phyloP scores from a whole-genome alignment of 768 basidiomycete genomes.

The Collybia mongolica region DNA sequence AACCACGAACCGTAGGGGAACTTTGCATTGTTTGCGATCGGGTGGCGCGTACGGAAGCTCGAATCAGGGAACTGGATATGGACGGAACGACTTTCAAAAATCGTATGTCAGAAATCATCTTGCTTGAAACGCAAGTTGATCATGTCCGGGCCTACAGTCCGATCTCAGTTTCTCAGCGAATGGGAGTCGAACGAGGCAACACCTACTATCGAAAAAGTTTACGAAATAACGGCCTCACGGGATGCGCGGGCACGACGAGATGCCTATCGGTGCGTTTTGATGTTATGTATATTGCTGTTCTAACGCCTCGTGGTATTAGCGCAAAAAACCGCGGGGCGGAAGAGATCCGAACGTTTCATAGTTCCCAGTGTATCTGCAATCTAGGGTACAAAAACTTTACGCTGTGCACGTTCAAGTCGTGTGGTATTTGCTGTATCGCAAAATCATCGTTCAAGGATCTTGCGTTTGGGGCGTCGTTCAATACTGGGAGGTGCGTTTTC shows the following conservation, averaged over 20 bases:
- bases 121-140: constrained; percentile 11
- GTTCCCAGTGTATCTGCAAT: constrained; percentile 68
- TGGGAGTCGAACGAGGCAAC: constrained; percentile 42
- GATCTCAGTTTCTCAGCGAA: constrained; percentile 51
- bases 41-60: constrained; percentile 36
- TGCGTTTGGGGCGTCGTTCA: constrained; percentile 52
- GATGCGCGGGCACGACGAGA: constrained; percentile 46
- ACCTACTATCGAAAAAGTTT: constrained; percentile 54
- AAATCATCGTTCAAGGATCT: constrained; percentile 57
- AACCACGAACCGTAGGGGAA: constrained; percentile 45
- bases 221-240: constrained; percentile 46
- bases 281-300: not conserved
- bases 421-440: constrained; percentile 61
- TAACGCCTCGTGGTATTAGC: constrained; percentile 19
- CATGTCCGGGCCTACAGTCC: constrained; percentile 28
- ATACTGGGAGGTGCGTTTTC: constrained; percentile 51
- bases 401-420: constrained; percentile 59
- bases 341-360: constrained; percentile 60
- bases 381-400: constrained; percentile 51
- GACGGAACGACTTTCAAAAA: constrained; percentile 50
- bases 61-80: constrained; percentile 45
- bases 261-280: constrained; percentile 40
- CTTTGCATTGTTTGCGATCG: constrained; percentile 54
- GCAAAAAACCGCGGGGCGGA: constrained; percentile 35
- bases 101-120: constrained; percentile 33